Percentiles rank a stretch among this genome's conserved stretches.
These are phyloP conservation scores for Elsinoe ampelina DNA, from an alignment of 2,329 filamentous ascomycete genomes.

Conservation along the genomic window DNA sequence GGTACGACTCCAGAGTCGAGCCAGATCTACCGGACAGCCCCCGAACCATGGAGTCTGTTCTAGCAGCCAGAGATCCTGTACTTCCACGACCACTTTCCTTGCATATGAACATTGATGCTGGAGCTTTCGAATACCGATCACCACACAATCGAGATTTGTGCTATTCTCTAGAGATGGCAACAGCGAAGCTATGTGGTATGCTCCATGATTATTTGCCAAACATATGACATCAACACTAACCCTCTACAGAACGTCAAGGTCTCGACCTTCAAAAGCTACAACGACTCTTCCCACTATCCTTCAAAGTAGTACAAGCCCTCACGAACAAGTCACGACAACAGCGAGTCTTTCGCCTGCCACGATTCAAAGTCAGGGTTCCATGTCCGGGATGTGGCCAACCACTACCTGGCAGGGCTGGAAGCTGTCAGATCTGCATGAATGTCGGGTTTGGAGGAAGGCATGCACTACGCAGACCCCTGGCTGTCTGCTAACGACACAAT, in stretches of 20 bases:
- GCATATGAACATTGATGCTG: slow-evolving; percentile 2
- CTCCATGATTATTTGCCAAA: neutral
- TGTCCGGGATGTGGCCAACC: slow-evolving; percentile 4
- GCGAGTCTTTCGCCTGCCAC: slow-evolving; percentile 7
- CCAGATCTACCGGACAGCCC: neutral
- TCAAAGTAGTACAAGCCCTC: neutral
- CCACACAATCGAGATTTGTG: neutral
- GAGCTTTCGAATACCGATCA: neutral
- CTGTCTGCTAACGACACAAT: neutral
- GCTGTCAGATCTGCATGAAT: slow-evolving; percentile 8
- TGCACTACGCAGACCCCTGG: neutral
- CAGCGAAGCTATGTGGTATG: slow-evolving; percentile 10
- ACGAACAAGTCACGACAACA: slow-evolving; percentile 3
- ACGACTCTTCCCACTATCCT: slow-evolving; percentile 7
- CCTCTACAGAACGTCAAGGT: slow-evolving; percentile 1
- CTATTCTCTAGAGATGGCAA: slow-evolving; percentile 2
- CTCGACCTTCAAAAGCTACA: slow-evolving; percentile 4
- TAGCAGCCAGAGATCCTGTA: neutral
- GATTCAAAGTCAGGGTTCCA: slow-evolving; percentile 3
- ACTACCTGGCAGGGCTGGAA: neutral
- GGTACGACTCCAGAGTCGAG: neutral
- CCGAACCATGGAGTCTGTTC: slow-evolving; percentile 8
- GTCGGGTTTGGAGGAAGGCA: neutral
- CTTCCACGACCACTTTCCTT: slow-evolving; percentile 1
- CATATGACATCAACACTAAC: neutral